Percentiles rank a stretch among this genome's conserved stretches.
phyloP scores from a whole-genome alignment of 23 red algal species.

The Gracilaria gracilis region DNA sequence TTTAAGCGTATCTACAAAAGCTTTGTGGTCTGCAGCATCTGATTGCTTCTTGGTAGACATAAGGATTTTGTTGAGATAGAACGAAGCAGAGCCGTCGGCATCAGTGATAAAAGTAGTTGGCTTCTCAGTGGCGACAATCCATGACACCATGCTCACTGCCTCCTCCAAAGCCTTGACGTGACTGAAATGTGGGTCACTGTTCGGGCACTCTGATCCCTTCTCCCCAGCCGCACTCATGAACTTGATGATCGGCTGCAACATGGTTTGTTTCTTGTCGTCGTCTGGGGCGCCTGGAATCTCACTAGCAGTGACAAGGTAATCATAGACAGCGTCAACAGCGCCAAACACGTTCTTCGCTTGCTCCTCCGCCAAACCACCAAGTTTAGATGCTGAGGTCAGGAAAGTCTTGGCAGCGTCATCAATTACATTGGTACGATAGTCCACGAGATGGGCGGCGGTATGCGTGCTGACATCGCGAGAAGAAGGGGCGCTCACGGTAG shows the following conservation, averaged over 20 bases:
- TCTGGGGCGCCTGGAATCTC: constrained; percentile 27
- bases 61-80: constrained; percentile 76
- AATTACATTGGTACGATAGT: constrained; percentile 46
- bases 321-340: constrained; percentile 44
- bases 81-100: constrained; percentile 46
- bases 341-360: constrained; percentile 28
- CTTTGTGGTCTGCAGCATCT: constrained; percentile 27
- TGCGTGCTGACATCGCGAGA: constrained; percentile 34
- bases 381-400: constrained; percentile 9
- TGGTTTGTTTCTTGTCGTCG: constrained; percentile 47
- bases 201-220: constrained; percentile 10
- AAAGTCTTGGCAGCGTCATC: constrained; percentile 28
- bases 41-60: constrained; percentile 58
- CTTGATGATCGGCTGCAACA: constrained; percentile 52
- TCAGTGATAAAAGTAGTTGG: constrained; percentile 65
- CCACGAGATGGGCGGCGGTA: constrained; percentile 57
- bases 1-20: constrained; percentile 52
- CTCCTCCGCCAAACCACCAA: constrained; percentile 35
- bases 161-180: constrained; percentile 63
- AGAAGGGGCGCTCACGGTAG: background rate
- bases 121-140: constrained; percentile 62
- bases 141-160: constrained; percentile 52
- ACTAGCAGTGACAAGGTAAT: constrained; percentile 59
- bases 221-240: constrained; percentile 48
- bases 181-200: constrained; percentile 49